Conservation (phyloP, 2,329 filamentous ascomycete species). For the Colletotrichum gigasporum region DNA sequence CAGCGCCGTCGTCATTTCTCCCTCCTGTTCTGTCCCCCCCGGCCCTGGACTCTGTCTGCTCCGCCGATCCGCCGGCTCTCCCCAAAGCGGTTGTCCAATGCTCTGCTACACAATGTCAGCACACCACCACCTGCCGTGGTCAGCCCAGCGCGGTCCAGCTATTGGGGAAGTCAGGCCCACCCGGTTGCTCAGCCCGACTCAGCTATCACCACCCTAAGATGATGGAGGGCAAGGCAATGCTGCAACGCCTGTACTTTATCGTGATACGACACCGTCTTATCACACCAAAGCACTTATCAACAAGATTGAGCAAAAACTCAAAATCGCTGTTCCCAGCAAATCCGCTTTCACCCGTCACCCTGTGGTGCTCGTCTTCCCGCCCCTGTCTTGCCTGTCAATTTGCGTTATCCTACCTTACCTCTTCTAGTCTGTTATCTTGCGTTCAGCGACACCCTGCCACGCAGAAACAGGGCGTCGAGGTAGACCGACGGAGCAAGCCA, state of each 20-base stretch:
- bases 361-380: slow-evolving; percentile 1
- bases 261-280: slow-evolving; percentile 19
- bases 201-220: slow-evolving; percentile 9
- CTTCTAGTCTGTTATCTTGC: slow-evolving; percentile 22
- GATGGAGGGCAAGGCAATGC: slow-evolving; percentile 1
- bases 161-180: slow-evolving; percentile 4
- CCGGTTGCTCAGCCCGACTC: slow-evolving; percentile 7
- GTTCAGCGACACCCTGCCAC: slow-evolving; percentile 5
- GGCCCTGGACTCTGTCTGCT: not conserved
- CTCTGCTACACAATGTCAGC: slow-evolving; percentile 23
- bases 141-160: not conserved
- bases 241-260: slow-evolving; percentile 19
- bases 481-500: slow-evolving; percentile 5
- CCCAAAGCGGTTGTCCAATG: slow-evolving; percentile 17
- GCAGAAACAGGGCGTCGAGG: not conserved
- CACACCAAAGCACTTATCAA: slow-evolving; percentile 1
- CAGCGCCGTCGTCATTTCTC: slow-evolving; percentile 11
- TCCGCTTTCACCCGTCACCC: not conserved
- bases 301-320: slow-evolving; percentile 10
- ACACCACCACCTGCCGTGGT: slow-evolving; percentile 25
- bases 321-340: slow-evolving; percentile 1
- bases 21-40: not conserved
- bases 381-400: slow-evolving; percentile 12
- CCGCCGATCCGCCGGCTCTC: slow-evolving; percentile 1
- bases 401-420: slow-evolving; percentile 6